Base-by-base conservation (phyloP, 495 filamentous ascomycete genomes). In the Penicillium diatomitis region DNA sequence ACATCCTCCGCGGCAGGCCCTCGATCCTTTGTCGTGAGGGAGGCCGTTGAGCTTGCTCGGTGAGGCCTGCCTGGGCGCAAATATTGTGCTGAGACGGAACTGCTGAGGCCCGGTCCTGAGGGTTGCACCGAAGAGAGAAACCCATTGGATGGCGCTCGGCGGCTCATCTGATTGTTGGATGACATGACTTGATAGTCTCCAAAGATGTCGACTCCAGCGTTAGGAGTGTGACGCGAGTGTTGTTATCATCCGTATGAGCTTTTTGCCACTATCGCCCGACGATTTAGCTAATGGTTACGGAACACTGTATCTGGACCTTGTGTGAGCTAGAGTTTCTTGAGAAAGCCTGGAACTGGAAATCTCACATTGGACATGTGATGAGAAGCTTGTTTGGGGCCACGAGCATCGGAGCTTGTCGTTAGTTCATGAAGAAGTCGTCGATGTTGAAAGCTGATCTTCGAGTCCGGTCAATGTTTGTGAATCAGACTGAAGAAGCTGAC, bases 121-220 rank as follows among this genome's bases (percentile, higher is more conserved):
- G 51, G 55, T 51, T 58, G 60, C 54, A 58, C 57, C 48, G 46
- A 58, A 49, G 59, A 39, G 31, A 51, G 53, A 49, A 51, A 43
- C 54, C 58, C 52, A 50, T 53, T 63, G 36, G 62, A 47, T 51
- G 65, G 62, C 66, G 63, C 66, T 53, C 62, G 61, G 54, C 51
- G 54, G 42, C 60, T 58, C 45, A 62, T 59, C 60, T 53, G 47
- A 58, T 61, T 66, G 57, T 72, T 71, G 59, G 57, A 72, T 58
- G 58, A 56, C 64, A 72, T 69, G 47, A 62, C 65, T 57, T 47
- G 57, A 67, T 52, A 47, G 48, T 44, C 48, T 52, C 33, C 54
- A 50, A 40, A 57, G 47, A 56, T 51, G 51, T 55, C 50, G 51
- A 53, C 44, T 66, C 46, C 60, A 63, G 55, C 60, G 45, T 53